These are phyloP conservation scores for Delitschia confertaspora DNA, from an alignment of 495 filamentous ascomycete species.

Conservation along the genomic window DNA sequence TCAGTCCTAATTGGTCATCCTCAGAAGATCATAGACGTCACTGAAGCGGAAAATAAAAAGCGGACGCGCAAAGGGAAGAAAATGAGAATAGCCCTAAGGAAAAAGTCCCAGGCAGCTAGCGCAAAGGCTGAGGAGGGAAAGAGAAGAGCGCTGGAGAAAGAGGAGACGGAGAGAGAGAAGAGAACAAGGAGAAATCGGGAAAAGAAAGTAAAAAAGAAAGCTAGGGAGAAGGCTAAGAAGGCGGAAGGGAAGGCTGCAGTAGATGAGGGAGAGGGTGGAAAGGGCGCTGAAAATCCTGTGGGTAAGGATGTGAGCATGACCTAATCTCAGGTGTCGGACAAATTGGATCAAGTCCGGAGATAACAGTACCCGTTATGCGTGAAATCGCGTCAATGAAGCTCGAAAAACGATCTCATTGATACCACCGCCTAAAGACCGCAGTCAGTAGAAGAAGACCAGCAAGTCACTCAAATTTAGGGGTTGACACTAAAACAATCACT, in stretches of 20 bases:
- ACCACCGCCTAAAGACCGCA: no score
- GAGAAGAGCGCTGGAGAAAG: slow-evolving; percentile 19
- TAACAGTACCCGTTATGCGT: no score
- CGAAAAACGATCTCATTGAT: no score
- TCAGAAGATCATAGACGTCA: background rate
- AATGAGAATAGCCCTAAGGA: slow-evolving; percentile 40
- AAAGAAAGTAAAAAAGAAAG: slow-evolving; percentile 25
- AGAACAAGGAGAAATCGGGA: slow-evolving; percentile 23
- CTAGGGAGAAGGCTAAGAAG: slow-evolving; percentile 24
- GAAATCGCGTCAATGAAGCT: no score
- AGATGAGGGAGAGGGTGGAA: background rate
- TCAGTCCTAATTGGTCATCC: background rate
- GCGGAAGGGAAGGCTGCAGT: slow-evolving; percentile 1
- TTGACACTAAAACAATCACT: no score
- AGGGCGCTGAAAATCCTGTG: background rate
- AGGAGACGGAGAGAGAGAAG: slow-evolving; percentile 25
- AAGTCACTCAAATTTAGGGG: no score
- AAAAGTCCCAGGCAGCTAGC: slow-evolving; percentile 42
- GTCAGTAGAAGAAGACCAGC: no score
- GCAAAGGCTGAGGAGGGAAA: slow-evolving; percentile 39
- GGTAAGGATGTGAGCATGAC: no score
- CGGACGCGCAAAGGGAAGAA: slow-evolving; percentile 47
- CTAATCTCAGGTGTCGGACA: no score
- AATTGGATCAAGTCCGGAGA: no score
- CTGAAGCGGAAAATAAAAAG: slow-evolving; percentile 30